Conservation (phyloP, 306 rosid species). For the Phaseolus lunatus region DNA sequence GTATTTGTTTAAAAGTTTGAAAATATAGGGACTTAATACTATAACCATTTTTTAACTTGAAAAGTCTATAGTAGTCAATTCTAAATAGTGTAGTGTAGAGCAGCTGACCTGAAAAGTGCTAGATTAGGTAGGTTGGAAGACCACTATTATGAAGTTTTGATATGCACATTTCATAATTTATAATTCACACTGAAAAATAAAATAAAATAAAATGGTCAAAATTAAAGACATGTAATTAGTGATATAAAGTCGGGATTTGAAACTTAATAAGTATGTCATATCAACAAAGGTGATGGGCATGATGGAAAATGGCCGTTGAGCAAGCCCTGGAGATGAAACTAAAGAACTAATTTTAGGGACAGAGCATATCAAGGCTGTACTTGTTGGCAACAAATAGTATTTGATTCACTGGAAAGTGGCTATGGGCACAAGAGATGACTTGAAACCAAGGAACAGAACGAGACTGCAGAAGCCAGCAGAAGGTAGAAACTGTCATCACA, state of each 20-base stretch:
- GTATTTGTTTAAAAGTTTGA: neutral
- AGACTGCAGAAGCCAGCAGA: neutral
- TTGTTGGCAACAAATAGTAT: neutral
- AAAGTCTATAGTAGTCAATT: neutral
- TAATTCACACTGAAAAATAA: neutral
- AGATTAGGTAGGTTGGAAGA: neutral
- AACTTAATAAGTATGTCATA: neutral
- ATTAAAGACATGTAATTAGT: neutral
- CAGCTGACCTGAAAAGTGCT: neutral
- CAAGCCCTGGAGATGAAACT: neutral
- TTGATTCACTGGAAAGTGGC: neutral
- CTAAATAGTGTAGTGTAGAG: neutral
- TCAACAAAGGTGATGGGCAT: neutral
- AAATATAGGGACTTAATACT: neutral
- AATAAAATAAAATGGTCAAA: neutral
- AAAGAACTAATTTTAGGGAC: neutral
- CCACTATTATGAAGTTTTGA: neutral
- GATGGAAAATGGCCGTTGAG: neutral
- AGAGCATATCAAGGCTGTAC: neutral
- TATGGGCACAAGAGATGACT: neutral
- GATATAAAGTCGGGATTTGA: neutral
- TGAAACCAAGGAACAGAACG: neutral
- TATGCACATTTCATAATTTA: neutral
- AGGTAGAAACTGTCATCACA: neutral
- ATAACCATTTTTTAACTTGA: neutral